Conservation (phyloP, 371 early-diverging fungal genomes). For the Paraphysoderma sedebokerense region DNA sequence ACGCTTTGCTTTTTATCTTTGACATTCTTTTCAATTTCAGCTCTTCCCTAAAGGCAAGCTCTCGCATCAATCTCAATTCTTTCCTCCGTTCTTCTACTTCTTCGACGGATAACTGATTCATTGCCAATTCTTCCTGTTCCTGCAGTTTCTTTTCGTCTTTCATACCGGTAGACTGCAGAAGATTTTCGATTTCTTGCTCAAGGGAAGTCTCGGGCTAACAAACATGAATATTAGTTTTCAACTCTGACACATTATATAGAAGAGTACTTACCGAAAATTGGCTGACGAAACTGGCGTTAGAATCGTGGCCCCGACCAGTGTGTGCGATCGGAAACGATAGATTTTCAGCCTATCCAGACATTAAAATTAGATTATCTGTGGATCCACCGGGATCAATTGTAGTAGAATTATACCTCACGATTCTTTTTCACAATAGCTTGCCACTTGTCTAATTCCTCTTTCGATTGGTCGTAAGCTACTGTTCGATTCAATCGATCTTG, state of each 20-base stretch:
- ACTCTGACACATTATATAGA: not conserved
- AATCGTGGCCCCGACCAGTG: not conserved
- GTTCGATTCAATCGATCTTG: slow-evolving; percentile 69
- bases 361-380: not conserved
- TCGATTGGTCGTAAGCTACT: slow-evolving; percentile 62
- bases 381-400: not conserved
- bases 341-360: slow-evolving; percentile 39
- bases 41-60: slow-evolving; percentile 83
- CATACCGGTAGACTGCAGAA: slow-evolving; percentile 16
- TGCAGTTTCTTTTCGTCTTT: slow-evolving; percentile 43
- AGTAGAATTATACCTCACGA: slow-evolving; percentile 20
- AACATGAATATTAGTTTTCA: no score
- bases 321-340: slow-evolving; percentile 41
- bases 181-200: slow-evolving; percentile 57
- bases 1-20: slow-evolving; percentile 91
- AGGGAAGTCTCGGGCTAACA: slow-evolving; percentile 33
- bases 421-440: slow-evolving; percentile 57
- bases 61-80: slow-evolving; percentile 78
- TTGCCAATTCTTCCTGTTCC: slow-evolving; percentile 64
- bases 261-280: not conserved
- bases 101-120: slow-evolving; percentile 58
- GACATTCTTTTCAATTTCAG: slow-evolving; percentile 74
- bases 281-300: not conserved
- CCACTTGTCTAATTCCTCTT: slow-evolving; percentile 72
- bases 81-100: slow-evolving; percentile 50